Conservation (phyloP, 108 stramenopile species). For the Pseudonitzschia multistriata region DNA sequence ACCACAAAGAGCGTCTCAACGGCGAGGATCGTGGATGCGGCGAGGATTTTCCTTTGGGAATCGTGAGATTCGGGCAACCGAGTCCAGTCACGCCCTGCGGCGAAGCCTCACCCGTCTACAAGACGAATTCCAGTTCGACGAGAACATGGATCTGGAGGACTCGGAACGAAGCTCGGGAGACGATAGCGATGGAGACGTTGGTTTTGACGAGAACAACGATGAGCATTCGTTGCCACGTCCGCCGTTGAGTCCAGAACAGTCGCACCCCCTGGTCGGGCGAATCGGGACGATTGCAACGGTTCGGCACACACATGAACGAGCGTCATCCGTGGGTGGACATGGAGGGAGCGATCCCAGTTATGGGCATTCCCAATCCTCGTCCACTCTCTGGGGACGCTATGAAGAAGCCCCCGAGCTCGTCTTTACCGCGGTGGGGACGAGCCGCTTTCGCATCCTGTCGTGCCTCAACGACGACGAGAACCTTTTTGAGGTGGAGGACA, state of each 20-base stretch:
- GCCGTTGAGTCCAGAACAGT: not conserved
- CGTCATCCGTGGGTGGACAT: not conserved
- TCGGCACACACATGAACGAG: conserved; percentile 65
- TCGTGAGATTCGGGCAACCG: not conserved
- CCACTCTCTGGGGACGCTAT: conserved; percentile 38
- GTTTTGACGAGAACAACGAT: not conserved
- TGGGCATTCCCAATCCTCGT: not conserved
- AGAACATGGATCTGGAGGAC: no score
- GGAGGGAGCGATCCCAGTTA: not conserved
- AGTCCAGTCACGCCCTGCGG: not conserved
- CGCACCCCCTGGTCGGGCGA: conserved; percentile 52
- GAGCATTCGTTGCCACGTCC: not conserved
- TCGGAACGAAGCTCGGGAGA: no score
- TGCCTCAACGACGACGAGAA: not conserved
- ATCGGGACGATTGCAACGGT: conserved; percentile 76
- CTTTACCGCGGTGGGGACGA: conserved; percentile 64
- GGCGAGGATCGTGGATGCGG: conserved; percentile 7
- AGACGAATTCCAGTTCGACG: not conserved
- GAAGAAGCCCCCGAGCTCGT: conserved; percentile 39
- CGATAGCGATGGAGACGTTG: not conserved
- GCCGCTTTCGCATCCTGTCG: conserved; percentile 49
- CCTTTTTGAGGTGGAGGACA: conserved; percentile 28
- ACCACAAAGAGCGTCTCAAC: not conserved
- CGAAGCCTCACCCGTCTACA: not conserved
- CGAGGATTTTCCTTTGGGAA: conserved; percentile 3